phyloP scores from a whole-genome alignment of 2,329 filamentous ascomycete genomes.

The Ophiostoma perfectum region DNA sequence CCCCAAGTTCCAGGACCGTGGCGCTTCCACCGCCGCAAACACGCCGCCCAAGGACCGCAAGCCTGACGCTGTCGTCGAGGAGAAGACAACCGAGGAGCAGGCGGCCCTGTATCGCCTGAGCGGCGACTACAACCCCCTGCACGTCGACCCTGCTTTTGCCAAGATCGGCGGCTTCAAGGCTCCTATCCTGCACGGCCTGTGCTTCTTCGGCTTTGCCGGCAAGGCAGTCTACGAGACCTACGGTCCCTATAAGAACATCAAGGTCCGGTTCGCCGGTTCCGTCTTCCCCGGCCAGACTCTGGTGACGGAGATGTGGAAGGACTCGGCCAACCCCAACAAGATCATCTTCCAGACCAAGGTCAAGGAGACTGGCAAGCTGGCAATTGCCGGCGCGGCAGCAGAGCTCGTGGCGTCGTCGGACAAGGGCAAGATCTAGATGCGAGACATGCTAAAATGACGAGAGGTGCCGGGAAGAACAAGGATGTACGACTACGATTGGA shows the following conservation, averaged over 20 bases:
- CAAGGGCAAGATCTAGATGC: conserved; percentile 31
- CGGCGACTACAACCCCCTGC: conserved; percentile 92
- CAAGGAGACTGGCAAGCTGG: conserved; percentile 87
- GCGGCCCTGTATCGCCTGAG: conserved; percentile 89
- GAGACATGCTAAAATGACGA: background rate
- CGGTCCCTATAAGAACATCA: conserved; percentile 82
- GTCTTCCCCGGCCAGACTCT: conserved; percentile 86
- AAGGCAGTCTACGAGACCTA: conserved; percentile 85
- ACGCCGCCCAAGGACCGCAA: conserved; percentile 63
- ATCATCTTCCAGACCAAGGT: conserved; percentile 83
- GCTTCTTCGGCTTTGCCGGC: conserved; percentile 84
- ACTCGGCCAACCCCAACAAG: conserved; percentile 51
- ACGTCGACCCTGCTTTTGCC: conserved; percentile 90
- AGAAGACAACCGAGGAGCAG: conserved; percentile 82
- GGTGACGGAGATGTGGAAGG: conserved; percentile 91
- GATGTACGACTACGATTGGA: conserved; percentile 12
- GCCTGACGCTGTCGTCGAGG: conserved; percentile 78
- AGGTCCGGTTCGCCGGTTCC: conserved; percentile 82
- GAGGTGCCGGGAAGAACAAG: background rate
- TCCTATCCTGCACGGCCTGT: conserved; percentile 94
- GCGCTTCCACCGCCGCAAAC: conserved; percentile 73
- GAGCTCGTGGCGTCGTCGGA: conserved; percentile 50
- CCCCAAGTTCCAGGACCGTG: conserved; percentile 70
- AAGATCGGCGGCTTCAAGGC: conserved; percentile 92
- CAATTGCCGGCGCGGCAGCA: conserved; percentile 73